These are phyloP conservation scores for Arthrobotrys sinensis DNA, from an alignment of 2,329 filamentous ascomycete species.

Conservation along the genomic window DNA sequence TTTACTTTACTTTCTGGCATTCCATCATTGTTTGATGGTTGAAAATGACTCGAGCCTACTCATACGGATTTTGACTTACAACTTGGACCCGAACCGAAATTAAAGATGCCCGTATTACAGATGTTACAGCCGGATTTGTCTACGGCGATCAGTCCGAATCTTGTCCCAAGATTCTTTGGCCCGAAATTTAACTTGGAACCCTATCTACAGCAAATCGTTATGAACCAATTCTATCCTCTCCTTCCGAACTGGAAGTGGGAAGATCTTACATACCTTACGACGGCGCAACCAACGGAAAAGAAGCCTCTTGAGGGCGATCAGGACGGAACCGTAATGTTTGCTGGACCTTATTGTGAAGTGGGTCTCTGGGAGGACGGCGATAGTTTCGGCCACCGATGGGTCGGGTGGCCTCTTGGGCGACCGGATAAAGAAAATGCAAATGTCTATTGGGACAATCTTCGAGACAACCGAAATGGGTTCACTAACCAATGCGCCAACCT, in stretches of 20 bases:
- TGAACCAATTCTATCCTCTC: neutral
- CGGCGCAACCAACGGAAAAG: neutral
- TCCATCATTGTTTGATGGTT: too few relatives aligned
- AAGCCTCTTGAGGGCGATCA: neutral
- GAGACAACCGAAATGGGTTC: conserved; percentile 1
- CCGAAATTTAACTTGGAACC: too few relatives aligned
- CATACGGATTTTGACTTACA: too few relatives aligned
- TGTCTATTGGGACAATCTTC: neutral
- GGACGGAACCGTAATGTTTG: neutral
- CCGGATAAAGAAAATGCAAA: neutral
- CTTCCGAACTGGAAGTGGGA: conserved; percentile 4
- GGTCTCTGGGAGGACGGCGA: neutral
- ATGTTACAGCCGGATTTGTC: too few relatives aligned
- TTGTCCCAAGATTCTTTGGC: too few relatives aligned
- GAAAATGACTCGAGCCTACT: too few relatives aligned
- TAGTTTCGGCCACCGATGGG: neutral
- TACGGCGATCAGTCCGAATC: too few relatives aligned
- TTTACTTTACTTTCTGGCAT: too few relatives aligned
- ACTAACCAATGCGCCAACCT: conserved; percentile 25
- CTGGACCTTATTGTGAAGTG: neutral
- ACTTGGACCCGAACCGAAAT: too few relatives aligned
- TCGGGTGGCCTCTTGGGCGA: neutral
- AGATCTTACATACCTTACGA: conserved; percentile 15
- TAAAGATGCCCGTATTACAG: too few relatives aligned
- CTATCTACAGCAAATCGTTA: too few relatives aligned